These are phyloP conservation scores for Lecanoromycetidae sp. DNA, from an alignment of 2,329 filamentous ascomycete species.

Conservation along the genomic window DNA sequence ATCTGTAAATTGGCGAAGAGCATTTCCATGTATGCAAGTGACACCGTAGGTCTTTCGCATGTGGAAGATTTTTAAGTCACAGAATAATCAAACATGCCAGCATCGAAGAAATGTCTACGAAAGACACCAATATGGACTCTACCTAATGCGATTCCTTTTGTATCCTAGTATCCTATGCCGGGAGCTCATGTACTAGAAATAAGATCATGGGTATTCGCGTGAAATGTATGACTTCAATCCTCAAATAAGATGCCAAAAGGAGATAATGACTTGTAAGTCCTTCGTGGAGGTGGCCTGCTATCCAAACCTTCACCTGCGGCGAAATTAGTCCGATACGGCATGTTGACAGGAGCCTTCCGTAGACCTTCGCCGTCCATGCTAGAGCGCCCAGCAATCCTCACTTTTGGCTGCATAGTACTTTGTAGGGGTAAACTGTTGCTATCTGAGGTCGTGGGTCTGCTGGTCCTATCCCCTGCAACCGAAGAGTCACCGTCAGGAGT, in stretches of 20 bases:
- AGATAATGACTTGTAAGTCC: conserved; percentile 15
- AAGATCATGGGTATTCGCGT: not conserved
- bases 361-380: conserved; percentile 1
- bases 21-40: not conserved
- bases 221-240: not conserved
- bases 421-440: not conserved
- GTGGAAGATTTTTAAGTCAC: not conserved
- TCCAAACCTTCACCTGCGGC: not conserved
- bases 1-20: too few species aligned
- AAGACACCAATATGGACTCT: not conserved
- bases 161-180: not conserved
- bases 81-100: not conserved
- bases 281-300: conserved; percentile 1
- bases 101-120: not conserved
- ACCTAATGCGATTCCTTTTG: not conserved
- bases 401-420: conserved; percentile 10
- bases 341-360: not conserved
- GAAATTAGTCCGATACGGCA: not conserved
- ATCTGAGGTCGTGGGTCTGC: conserved; percentile 1
- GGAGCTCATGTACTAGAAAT: not conserved
- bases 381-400: conserved; percentile 5
- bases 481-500: conserved; percentile 1
- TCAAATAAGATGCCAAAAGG: conserved; percentile 15
- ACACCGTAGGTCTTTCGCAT: too few species aligned
- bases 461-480: not conserved